Evolutionary conservation across 1,139 yeast genomes (phyloP).

Genomic region (Saccharomycopsis hybrid): DNA sequence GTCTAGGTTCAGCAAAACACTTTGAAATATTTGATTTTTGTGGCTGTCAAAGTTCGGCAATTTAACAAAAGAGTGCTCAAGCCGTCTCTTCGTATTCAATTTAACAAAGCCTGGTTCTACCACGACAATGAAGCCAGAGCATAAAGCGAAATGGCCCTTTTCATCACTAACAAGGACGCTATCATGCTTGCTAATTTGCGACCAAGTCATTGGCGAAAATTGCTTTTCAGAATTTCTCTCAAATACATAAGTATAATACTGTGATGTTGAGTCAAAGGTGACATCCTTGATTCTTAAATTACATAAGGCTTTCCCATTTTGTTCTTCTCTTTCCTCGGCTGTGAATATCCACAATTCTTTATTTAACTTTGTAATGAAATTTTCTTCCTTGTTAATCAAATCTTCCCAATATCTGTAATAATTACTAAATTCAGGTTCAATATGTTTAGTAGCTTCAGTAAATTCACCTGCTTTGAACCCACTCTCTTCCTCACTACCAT

Average conservation of each 20-base stretch:
- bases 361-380: conserved; percentile 43
- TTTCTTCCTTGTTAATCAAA: conserved; percentile 70
- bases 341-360: conserved; percentile 67
- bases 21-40: conserved; percentile 44
- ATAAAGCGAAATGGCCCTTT: conserved; percentile 66
- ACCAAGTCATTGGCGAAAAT: conserved; percentile 29
- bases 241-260: conserved; percentile 43
- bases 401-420: conserved; percentile 72
- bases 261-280: conserved; percentile 29
- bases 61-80: conserved; percentile 36
- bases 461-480: conserved; percentile 44
- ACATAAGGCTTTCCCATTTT: conserved; percentile 25
- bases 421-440: conserved; percentile 37
- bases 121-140: conserved; percentile 50
- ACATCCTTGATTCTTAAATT: conserved; percentile 34
- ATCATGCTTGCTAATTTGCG: conserved; percentile 48
- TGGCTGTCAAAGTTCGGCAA: conserved; percentile 5
- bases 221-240: conserved; percentile 28
- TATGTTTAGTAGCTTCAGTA: conserved; percentile 43
- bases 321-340: conserved; percentile 40
- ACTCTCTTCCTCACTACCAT: conserved; percentile 41
- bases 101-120: conserved; percentile 35
- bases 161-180: conserved; percentile 74
- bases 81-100: conserved; percentile 46
- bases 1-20: conserved; percentile 29